A percentile compares a stretch with the other conserved stretches of the same genome.
phyloP scores from a whole-genome alignment of 768 basidiomycete genomes.

The Leccinum sublutescens region DNA sequence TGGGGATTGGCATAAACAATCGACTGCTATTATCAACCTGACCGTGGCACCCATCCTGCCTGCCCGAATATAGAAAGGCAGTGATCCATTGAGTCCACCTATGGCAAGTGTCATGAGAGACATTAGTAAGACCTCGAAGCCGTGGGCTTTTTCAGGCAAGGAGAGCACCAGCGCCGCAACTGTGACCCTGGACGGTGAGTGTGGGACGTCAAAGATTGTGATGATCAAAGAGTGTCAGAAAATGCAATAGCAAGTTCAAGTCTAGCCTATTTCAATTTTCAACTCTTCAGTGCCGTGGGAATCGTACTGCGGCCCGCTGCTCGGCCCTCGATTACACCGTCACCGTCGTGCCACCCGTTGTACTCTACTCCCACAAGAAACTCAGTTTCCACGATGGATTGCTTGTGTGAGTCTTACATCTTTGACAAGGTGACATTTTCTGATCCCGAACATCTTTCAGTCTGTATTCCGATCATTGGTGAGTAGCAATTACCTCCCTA shows the following conservation, averaged over 20 bases:
- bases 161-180: background rate
- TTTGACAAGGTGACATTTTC: no score
- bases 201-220: no score
- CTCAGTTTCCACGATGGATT: conserved; percentile 5
- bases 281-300: no score
- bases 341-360: no score
- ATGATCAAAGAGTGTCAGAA: no score
- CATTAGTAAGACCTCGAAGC: background rate
- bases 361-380: background rate
- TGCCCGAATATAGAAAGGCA: background rate
- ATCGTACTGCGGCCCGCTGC: no score
- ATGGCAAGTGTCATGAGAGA: no score
- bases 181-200: no score
- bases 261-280: no score
- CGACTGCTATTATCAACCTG: background rate
- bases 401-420: conserved; percentile 7
- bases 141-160: background rate
- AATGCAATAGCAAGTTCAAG: no score
- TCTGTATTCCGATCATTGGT: conserved; percentile 55
- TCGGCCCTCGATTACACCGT: background rate
- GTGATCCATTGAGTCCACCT: background rate
- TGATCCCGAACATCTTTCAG: conserved; percentile 30
- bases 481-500: conserved; percentile 17
- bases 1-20: background rate
- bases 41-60: no score